Conservation (phyloP, 805 yeast species). For the Yamadazyma tumulicola region DNA sequence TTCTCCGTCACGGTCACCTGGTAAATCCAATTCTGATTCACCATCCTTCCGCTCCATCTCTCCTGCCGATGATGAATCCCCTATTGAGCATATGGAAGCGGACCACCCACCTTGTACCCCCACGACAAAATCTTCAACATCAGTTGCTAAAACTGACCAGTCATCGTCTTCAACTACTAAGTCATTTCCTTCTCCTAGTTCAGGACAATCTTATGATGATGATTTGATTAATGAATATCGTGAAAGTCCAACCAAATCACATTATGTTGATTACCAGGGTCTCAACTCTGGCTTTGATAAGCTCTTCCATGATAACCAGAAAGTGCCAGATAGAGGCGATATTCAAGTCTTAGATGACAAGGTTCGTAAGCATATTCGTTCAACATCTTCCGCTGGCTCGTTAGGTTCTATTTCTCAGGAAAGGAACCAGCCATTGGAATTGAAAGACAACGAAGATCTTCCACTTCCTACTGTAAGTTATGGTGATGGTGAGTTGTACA, state of each 20-base stretch:
- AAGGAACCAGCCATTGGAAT: background rate
- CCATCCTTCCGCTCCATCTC: no score
- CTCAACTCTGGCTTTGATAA: conserved; percentile 3
- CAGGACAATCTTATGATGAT: conserved; percentile 10
- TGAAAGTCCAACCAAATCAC: conserved; percentile 10
- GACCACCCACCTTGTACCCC: no score
- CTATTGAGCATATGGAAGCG: no score
- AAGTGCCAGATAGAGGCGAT: conserved; percentile 14
- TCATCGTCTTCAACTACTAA: conserved; percentile 5
- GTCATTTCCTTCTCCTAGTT: conserved; percentile 12
- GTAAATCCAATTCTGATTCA: no score
- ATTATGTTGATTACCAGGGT: conserved; percentile 1
- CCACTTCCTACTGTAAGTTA: background rate
- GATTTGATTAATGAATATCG: conserved; percentile 13
- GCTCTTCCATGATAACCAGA: conserved; percentile 12
- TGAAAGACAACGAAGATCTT: background rate
- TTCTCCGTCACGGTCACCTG: no score
- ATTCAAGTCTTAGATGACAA: conserved; percentile 5
- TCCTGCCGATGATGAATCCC: no score
- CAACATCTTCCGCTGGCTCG: conserved; percentile 3
- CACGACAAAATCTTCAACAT: no score
- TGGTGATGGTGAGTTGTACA: no score
- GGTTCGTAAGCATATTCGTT: conserved; percentile 6
- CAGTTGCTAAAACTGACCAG: conserved; percentile 2
- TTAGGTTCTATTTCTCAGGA: background rate